Evolutionary conservation across 768 basidiomycete genomes (phyloP), one percentile per base, ranked within the genome.

Genomic region (Russula ochroleuca): DNA sequence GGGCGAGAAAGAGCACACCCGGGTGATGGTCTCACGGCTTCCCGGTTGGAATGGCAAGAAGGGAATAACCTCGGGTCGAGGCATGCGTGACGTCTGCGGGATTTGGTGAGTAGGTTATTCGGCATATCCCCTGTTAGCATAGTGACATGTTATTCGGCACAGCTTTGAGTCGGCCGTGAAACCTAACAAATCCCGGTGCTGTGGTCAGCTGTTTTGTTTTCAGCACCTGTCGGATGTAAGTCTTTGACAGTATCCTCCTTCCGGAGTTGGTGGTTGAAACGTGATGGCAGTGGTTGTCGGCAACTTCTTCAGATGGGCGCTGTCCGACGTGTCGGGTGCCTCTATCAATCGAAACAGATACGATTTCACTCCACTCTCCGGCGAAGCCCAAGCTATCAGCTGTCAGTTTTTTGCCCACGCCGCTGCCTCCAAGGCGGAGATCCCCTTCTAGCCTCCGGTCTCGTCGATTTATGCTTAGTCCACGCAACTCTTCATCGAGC

Each of bases 141-240:
- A 40, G 7, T 64, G 25, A 64, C 38, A 23, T 47, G n/a, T 15
- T 31, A 60, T 50, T 65, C 64, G 59, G 62, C 52, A 52, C 57
- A 68, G 68, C 49, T 68, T 68, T 28, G 66, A 68, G 21, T 43
- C 66, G 5, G 60, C 68, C 1, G 57, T 67, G 54, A 68, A 68
- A 63, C 68, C 68, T 5, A 68, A 67, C 51, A 63, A 67, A 50
- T 48, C 68, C 21, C 37, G 66, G 9, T 68, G 68, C 52, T 68
- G 68, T 25, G 68, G 68, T 10, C 68, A 68, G 45, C 31, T 68
- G 19, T 68, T 68, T 57, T 68, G 68, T 49, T 68, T 50, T 50
- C 68, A 68, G 48, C 68, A 68, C 45, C 15, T 68, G 21, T 68
- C 68, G 43, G 68, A 68, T 59, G 68, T 67, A 53, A 33, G 68